Conservation (phyloP, 1,139 yeast species). For the Saccharomyces hybrid region DNA sequence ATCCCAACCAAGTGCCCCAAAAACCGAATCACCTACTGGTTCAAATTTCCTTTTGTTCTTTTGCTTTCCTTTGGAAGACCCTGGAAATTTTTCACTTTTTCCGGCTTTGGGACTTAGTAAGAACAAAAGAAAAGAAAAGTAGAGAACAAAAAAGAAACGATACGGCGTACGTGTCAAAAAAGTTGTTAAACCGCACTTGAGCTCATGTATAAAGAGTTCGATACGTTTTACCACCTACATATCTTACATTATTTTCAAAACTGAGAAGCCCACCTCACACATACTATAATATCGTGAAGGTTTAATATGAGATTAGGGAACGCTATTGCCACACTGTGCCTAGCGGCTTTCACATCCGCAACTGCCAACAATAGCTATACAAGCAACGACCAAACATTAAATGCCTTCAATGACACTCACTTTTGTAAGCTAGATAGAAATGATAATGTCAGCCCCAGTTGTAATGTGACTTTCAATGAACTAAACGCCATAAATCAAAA, state of each 20-base stretch:
- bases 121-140: neutral
- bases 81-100: neutral
- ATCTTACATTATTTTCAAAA: neutral
- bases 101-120: neutral
- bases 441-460: constrained; percentile 33
- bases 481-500: constrained; percentile 44
- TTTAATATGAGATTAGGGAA: neutral
- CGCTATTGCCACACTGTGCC: constrained; percentile 1
- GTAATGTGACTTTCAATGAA: constrained; percentile 48
- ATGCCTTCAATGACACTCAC: constrained; percentile 15
- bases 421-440: constrained; percentile 33
- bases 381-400: neutral
- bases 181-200: neutral
- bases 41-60: constrained; percentile 2
- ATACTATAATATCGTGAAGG: neutral
- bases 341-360: neutral
- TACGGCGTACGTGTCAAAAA: constrained; percentile 1
- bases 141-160: constrained; percentile 1
- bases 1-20: neutral
- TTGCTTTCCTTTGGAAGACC: neutral
- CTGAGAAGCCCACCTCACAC: neutral
- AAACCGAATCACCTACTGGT: neutral
- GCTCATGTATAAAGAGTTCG: neutral
- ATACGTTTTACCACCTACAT: neutral
- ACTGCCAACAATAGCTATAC: neutral